Evolutionary conservation across 163 green algal species (phyloP).

Genomic region (Volvox carteri): DNA sequence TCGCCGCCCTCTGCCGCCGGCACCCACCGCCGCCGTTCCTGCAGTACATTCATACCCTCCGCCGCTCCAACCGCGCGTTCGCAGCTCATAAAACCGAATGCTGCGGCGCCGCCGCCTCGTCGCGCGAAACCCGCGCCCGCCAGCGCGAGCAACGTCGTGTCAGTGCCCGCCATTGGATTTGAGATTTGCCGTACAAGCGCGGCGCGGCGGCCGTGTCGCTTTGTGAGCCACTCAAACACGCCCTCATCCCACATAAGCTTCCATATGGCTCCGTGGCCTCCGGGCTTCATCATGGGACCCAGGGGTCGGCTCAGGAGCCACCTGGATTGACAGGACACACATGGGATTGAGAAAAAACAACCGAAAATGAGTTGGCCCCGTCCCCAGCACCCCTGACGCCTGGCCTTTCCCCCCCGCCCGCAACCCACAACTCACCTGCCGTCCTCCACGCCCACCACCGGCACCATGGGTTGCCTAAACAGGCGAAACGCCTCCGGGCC

Average conservation of each 20-base stretch:
- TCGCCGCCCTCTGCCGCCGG: not conserved
- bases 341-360: not conserved
- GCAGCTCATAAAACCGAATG: slow-evolving; percentile 97
- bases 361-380: too few species aligned
- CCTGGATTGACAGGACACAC: slow-evolving; percentile 14
- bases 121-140: slow-evolving; percentile 83
- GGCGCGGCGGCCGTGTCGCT: slow-evolving; percentile 71
- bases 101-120: slow-evolving; percentile 44
- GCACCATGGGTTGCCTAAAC: slow-evolving; percentile 96
- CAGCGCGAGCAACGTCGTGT: slow-evolving; percentile 96
- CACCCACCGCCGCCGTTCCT: slow-evolving; percentile 55
- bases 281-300: slow-evolving; percentile 91
- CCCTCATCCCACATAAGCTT: slow-evolving; percentile 97
- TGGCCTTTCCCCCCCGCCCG: too few species aligned
- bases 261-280: slow-evolving; percentile 98
- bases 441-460: slow-evolving; percentile 82
- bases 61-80: slow-evolving; percentile 91
- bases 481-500: slow-evolving; percentile 86
- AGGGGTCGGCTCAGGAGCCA: slow-evolving; percentile 88
- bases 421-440: slow-evolving; percentile 65
- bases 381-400: too few species aligned
- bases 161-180: slow-evolving; percentile 96
- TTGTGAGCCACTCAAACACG: slow-evolving; percentile 88
- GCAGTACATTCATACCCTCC: slow-evolving; percentile 97
- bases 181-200: slow-evolving; percentile 96